These are phyloP conservation scores for Lentinula lateritia DNA, from an alignment of 768 basidiomycete species.

Conservation along the genomic window DNA sequence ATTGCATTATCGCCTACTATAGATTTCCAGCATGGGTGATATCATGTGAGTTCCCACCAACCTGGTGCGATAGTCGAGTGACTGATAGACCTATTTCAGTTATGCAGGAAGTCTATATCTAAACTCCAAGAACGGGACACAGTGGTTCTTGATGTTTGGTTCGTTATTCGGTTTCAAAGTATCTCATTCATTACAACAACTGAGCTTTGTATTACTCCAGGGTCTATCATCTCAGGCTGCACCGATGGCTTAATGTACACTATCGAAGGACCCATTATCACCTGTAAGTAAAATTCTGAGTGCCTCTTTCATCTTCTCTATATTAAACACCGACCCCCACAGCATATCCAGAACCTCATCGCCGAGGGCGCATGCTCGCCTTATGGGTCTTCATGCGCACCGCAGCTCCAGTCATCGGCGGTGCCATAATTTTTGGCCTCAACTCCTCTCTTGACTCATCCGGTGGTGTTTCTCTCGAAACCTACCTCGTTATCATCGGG, in stretches of 20 bases:
- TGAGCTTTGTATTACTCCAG: conserved; percentile 2
- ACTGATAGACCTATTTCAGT: conserved; percentile 7
- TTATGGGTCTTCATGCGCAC: conserved; percentile 29
- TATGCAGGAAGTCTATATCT: conserved; percentile 27
- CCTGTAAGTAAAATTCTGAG: conserved; percentile 13
- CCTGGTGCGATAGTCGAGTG: background rate
- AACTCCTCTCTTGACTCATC: conserved; percentile 21
- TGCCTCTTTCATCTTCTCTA: background rate
- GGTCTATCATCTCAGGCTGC: conserved; percentile 24
- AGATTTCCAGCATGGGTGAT: conserved; percentile 26
- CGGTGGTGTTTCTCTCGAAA: conserved; percentile 26
- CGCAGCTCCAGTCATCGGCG: conserved; percentile 27
- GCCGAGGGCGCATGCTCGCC: conserved; percentile 26
- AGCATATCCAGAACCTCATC: conserved; percentile 28
- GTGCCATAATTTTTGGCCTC: conserved; percentile 27
- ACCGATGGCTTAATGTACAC: conserved; percentile 28
- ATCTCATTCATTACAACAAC: too few species aligned
- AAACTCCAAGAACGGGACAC: conserved; percentile 27
- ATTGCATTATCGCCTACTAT: background rate
- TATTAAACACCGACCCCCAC: background rate
- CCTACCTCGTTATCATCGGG: conserved; percentile 27
- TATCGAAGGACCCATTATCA: conserved; percentile 27
- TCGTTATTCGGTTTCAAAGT: background rate
- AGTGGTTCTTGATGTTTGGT: conserved; percentile 30
- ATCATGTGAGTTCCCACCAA: conserved; percentile 19